phyloP scores from a whole-genome alignment of 2,329 filamentous ascomycete genomes.

The Fusarium albidum region DNA sequence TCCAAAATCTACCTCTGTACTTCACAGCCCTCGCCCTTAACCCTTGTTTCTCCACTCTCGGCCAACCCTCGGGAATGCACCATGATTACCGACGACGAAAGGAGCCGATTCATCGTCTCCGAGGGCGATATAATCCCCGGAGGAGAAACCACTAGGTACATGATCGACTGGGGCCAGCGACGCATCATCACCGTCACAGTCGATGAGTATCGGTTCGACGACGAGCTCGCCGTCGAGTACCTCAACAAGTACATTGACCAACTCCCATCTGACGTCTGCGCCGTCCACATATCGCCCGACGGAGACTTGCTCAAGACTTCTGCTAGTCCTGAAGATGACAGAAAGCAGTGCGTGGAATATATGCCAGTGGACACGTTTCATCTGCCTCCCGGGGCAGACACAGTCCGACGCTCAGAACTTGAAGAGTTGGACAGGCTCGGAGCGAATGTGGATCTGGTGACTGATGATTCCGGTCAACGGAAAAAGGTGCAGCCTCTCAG shows the following conservation, averaged over 20 bases:
- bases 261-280: slow-evolving; percentile 29
- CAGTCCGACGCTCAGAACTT: slow-evolving; percentile 35
- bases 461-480: not conserved
- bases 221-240: slow-evolving; percentile 34
- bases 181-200: slow-evolving; percentile 42
- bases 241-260: slow-evolving; percentile 34
- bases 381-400: slow-evolving; percentile 27
- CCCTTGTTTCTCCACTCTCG: no score
- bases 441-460: slow-evolving; percentile 40
- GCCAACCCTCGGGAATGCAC: no score
- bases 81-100: no score
- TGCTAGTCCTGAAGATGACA: slow-evolving; percentile 40
- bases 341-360: slow-evolving; percentile 37
- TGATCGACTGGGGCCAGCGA: slow-evolving; percentile 41
- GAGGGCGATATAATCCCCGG: slow-evolving; percentile 12
- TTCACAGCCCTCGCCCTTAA: no score
- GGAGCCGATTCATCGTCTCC: slow-evolving; percentile 6
- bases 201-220: slow-evolving; percentile 34
- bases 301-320: slow-evolving; percentile 33
- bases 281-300: slow-evolving; percentile 33
- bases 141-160: slow-evolving; percentile 39
- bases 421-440: slow-evolving; percentile 42
- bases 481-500: not conserved
- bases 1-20: no score
- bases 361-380: slow-evolving; percentile 32